phyloP scores from a whole-genome alignment of 208 protist species.

The Trypanosoma lewisi region DNA sequence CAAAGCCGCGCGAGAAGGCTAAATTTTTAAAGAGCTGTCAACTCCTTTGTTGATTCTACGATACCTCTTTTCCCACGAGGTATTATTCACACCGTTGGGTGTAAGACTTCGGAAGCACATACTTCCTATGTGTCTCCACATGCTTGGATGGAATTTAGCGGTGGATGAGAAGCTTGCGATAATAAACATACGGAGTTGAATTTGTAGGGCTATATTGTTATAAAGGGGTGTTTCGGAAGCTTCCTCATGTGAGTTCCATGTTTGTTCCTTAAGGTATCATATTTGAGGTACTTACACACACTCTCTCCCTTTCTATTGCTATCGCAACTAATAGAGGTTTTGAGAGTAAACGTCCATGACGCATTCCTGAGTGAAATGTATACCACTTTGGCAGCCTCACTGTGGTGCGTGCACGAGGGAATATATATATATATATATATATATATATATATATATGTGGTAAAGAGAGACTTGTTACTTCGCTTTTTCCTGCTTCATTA shows the following conservation, averaged over 20 bases:
- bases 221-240: slow-evolving; percentile 23
- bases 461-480: too few species aligned
- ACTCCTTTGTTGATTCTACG: slow-evolving; percentile 11
- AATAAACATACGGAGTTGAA: neutral
- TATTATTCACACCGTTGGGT: slow-evolving; percentile 4
- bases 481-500: too few species aligned
- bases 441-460: too few species aligned
- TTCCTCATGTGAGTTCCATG: slow-evolving; percentile 17
- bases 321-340: neutral
- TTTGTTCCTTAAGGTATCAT: slow-evolving; percentile 22
- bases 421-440: neutral
- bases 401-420: neutral
- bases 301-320: neutral
- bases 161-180: slow-evolving; percentile 16
- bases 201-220: slow-evolving; percentile 11
- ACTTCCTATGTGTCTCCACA: slow-evolving; percentile 8
- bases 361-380: neutral
- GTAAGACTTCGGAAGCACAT: slow-evolving; percentile 14
- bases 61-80: slow-evolving; percentile 7
- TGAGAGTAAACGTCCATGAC: neutral
- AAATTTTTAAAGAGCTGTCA: neutral
- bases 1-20: neutral
- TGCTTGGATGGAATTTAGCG: slow-evolving; percentile 15
- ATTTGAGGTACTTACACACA: slow-evolving; percentile 25
- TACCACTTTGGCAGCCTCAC: neutral